Percentiles rank a stretch among this genome's conserved stretches.
Conservation (phyloP, 1,284 basidiomycete genomes). For the Microbotryum violaceum region DNA sequence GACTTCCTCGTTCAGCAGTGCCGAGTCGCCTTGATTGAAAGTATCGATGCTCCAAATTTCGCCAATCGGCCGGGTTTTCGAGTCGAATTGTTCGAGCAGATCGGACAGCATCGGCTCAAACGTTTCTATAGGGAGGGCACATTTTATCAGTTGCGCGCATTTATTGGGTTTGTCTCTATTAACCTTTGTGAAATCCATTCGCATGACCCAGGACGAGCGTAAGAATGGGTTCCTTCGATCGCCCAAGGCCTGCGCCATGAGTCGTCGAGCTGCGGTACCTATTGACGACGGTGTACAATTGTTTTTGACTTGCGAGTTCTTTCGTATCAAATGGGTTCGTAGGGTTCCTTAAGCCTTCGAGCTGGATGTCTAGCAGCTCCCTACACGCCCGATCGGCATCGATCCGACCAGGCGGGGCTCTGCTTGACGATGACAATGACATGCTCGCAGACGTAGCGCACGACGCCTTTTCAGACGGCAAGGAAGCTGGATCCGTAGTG, state of each 20-base stretch:
- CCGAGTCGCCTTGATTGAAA: slow-evolving; percentile 67
- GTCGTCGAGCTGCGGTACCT: slow-evolving; percentile 9
- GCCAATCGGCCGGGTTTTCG: slow-evolving; percentile 45
- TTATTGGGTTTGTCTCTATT: slow-evolving; percentile 27
- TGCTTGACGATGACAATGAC: too few species aligned
- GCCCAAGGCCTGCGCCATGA: too few species aligned
- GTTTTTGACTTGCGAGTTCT: slow-evolving; percentile 18
- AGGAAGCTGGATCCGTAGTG: neutral
- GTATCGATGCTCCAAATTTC: slow-evolving; percentile 75
- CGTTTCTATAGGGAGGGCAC: slow-evolving; percentile 42
- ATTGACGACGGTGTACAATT: slow-evolving; percentile 23
- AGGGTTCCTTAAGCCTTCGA: slow-evolving; percentile 5
- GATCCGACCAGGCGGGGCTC: neutral
- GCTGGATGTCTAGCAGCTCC: slow-evolving; percentile 13
- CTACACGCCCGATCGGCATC: slow-evolving; percentile 6
- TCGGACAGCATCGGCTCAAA: slow-evolving; percentile 58
- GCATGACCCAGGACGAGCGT: slow-evolving; percentile 69
- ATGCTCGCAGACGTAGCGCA: too few species aligned
- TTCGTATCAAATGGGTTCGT: neutral
- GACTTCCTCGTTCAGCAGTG: slow-evolving; percentile 53
- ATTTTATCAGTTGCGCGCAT: neutral
- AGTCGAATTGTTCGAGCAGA: slow-evolving; percentile 39
- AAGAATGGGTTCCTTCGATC: slow-evolving; percentile 32
- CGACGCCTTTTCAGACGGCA: too few species aligned
- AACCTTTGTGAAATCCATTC: slow-evolving; percentile 72